Evolutionary conservation across 805 yeast species (phyloP).

Genomic region (Candida arabinofermentans): DNA sequence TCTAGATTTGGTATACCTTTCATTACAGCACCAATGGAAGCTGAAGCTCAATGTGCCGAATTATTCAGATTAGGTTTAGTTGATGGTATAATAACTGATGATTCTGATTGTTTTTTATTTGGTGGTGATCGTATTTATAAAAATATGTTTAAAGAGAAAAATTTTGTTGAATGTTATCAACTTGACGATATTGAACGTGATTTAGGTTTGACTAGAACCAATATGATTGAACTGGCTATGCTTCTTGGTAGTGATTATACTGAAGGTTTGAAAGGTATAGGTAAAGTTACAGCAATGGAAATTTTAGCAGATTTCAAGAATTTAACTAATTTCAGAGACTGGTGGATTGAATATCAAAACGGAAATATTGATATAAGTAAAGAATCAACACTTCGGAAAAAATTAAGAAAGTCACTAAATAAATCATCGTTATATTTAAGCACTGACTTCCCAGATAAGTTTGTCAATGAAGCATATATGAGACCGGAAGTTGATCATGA

Average conservation of each 20-base stretch:
- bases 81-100: slow-evolving; percentile 96
- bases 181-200: slow-evolving; percentile 52
- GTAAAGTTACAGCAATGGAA: slow-evolving; percentile 91
- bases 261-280: slow-evolving; percentile 86
- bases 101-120: slow-evolving; percentile 92
- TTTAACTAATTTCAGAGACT: slow-evolving; percentile 39
- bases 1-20: slow-evolving; percentile 91
- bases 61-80: slow-evolving; percentile 64
- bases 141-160: slow-evolving; percentile 91
- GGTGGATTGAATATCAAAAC: slow-evolving; percentile 53
- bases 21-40: slow-evolving; percentile 97
- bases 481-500: slow-evolving; percentile 85
- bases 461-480: slow-evolving; percentile 69
- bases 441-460: slow-evolving; percentile 63
- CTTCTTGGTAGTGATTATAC: slow-evolving; percentile 94
- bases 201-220: slow-evolving; percentile 59
- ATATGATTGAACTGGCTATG: slow-evolving; percentile 76
- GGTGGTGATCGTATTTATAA: slow-evolving; percentile 84
- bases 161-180: slow-evolving; percentile 83
- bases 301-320: slow-evolving; percentile 76
- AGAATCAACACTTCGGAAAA: slow-evolving; percentile 50
- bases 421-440: slow-evolving; percentile 52
- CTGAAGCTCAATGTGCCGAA: slow-evolving; percentile 97
- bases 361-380: slow-evolving; percentile 35
- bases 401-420: slow-evolving; percentile 52